A percentile compares a stretch with the other conserved stretches of the same genome.
phyloP scores from a whole-genome alignment of 495 filamentous ascomycete genomes.

The Penicillium turbatum region DNA sequence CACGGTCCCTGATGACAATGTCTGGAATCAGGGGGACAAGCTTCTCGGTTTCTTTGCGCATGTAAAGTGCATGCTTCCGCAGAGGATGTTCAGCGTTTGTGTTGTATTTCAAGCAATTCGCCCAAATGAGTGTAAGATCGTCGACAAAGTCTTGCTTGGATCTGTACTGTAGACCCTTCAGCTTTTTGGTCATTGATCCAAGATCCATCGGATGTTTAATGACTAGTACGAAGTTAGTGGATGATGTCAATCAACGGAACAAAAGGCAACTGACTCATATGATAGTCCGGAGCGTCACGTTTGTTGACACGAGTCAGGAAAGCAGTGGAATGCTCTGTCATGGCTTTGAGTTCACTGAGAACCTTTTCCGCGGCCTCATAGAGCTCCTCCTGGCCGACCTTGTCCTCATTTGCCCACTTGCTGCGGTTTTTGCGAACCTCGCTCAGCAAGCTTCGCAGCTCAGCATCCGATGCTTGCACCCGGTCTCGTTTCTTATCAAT shows the following conservation, averaged over 20 bases:
- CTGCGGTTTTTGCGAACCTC: slow-evolving; percentile 96
- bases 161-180: slow-evolving; percentile 80
- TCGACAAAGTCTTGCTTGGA: slow-evolving; percentile 93
- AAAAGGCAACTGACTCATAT: slow-evolving; percentile 58
- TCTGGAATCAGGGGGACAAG: slow-evolving; percentile 93
- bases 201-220: slow-evolving; percentile 99
- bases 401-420: slow-evolving; percentile 98
- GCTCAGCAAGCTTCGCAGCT: slow-evolving; percentile 86
- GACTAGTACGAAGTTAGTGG: slow-evolving; percentile 48
- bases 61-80: slow-evolving; percentile 88
- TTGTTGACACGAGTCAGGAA: slow-evolving; percentile 94
- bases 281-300: slow-evolving; percentile 93
- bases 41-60: slow-evolving; percentile 96
- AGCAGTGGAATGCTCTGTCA: slow-evolving; percentile 91
- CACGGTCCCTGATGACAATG: slow-evolving; percentile 80
- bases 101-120: slow-evolving; percentile 94
- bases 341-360: slow-evolving; percentile 88
- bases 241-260: not conserved
- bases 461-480: slow-evolving; percentile 86
- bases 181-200: slow-evolving; percentile 95
- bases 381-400: slow-evolving; percentile 93
- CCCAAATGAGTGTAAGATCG: slow-evolving; percentile 92
- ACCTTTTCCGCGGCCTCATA: slow-evolving; percentile 97
- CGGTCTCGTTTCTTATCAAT: slow-evolving; percentile 88
- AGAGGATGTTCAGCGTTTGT: slow-evolving; percentile 81